Conservation (phyloP, 2,329 filamentous ascomycete species). For the Fusarium anthophilum region DNA sequence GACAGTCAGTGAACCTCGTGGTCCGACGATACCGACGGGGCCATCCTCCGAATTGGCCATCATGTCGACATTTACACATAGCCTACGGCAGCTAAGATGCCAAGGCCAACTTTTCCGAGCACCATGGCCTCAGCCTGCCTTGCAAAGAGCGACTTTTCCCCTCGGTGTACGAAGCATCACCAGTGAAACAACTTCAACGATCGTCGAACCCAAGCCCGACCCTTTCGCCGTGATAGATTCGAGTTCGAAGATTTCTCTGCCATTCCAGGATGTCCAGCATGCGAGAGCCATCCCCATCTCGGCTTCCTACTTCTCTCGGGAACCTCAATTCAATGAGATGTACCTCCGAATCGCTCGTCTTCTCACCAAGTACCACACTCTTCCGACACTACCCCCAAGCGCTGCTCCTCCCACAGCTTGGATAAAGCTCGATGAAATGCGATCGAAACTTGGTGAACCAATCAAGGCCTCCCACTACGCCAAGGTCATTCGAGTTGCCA, state of each 20-base stretch:
- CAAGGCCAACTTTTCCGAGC: slow-evolving; percentile 43
- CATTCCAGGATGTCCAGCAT: slow-evolving; percentile 52
- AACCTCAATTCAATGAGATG: slow-evolving; percentile 86
- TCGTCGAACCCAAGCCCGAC: slow-evolving; percentile 20
- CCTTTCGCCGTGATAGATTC: slow-evolving; percentile 31
- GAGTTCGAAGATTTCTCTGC: slow-evolving; percentile 34
- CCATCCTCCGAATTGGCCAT: slow-evolving; percentile 37
- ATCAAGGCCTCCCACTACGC: slow-evolving; percentile 82
- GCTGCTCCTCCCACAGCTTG: slow-evolving; percentile 81
- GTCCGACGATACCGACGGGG: slow-evolving; percentile 37
- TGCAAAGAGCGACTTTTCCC: slow-evolving; percentile 37
- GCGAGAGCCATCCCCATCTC: slow-evolving; percentile 85
- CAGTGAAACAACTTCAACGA: slow-evolving; percentile 33
- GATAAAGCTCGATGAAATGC: slow-evolving; percentile 82
- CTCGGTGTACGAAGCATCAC: slow-evolving; percentile 43
- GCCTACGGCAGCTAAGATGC: slow-evolving; percentile 50
- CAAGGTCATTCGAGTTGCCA: slow-evolving; percentile 77
- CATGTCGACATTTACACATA: slow-evolving; percentile 50
- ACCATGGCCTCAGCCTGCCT: slow-evolving; percentile 44
- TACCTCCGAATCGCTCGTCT: slow-evolving; percentile 78
- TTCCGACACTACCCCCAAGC: slow-evolving; percentile 73
- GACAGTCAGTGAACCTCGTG: slow-evolving; percentile 33
- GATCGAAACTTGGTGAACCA: slow-evolving; percentile 73
- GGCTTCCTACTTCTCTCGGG: slow-evolving; percentile 93
- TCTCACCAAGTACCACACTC: slow-evolving; percentile 73